Percentiles rank a stretch among this genome's conserved stretches.
phyloP scores from a whole-genome alignment of 495 filamentous ascomycete genomes.

The Penicillium mononematosum region DNA sequence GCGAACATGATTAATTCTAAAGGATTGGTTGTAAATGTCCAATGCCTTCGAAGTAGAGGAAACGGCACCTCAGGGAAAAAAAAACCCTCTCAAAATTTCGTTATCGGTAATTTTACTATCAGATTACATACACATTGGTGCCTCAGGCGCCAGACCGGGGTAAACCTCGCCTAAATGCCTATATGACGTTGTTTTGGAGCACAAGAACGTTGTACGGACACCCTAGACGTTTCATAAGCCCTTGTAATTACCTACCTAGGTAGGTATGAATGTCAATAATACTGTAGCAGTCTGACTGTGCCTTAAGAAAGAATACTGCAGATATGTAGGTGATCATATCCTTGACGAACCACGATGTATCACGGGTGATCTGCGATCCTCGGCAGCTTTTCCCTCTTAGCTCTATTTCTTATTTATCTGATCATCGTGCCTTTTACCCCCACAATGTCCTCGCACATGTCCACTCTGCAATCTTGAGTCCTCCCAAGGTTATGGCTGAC shows the following conservation, averaged over 20 bases:
- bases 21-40: not conserved
- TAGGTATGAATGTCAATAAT: too few relatives aligned
- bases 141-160: slow-evolving; percentile 2
- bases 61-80: not conserved
- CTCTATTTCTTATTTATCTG: slow-evolving; percentile 10
- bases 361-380: slow-evolving; percentile 28
- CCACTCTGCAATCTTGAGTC: not conserved
- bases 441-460: slow-evolving; percentile 1
- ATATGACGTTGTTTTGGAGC: not conserved
- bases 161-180: not conserved
- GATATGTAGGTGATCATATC: not conserved
- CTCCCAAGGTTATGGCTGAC: not conserved
- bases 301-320: not conserved
- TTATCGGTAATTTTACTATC: slow-evolving; percentile 12
- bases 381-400: slow-evolving; percentile 24
- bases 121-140: not conserved
- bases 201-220: not conserved
- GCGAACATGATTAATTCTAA: slow-evolving; percentile 71
- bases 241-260: too few relatives aligned
- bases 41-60: not conserved
- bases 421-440: not conserved
- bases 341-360: slow-evolving; percentile 5
- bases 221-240: too few relatives aligned
- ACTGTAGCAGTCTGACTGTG: not conserved
- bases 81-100: slow-evolving; percentile 12